phyloP scores from a whole-genome alignment of 1,139 yeast genomes.

The Suhomyces atakaporum region DNA sequence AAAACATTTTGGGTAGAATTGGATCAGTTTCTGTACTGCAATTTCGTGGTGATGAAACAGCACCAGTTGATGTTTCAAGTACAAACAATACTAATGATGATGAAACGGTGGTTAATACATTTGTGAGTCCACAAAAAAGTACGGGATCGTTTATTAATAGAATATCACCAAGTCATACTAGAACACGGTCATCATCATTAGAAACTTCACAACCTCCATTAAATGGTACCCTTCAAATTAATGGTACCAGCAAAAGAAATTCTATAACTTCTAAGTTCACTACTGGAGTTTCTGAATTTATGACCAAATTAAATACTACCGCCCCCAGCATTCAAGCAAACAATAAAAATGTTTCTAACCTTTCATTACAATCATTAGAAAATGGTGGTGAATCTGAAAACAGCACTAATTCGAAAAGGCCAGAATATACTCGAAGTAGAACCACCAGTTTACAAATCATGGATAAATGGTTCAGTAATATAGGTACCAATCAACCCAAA shows the following conservation, averaged over 20 bases:
- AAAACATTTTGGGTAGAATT: slow-evolving; percentile 37
- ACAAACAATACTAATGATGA: slow-evolving; percentile 9
- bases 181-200: slow-evolving; percentile 43
- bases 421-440: slow-evolving; percentile 34
- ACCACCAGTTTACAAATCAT: slow-evolving; percentile 45
- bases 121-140: slow-evolving; percentile 22
- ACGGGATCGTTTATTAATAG: slow-evolving; percentile 31
- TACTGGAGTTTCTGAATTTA: slow-evolving; percentile 43
- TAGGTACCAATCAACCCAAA: slow-evolving; percentile 16
- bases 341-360: slow-evolving; percentile 28
- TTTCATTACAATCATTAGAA: slow-evolving; percentile 37
- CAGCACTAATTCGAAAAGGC: slow-evolving; percentile 17
- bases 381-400: slow-evolving; percentile 22
- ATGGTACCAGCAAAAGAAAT: slow-evolving; percentile 24
- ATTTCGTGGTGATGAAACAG: slow-evolving; percentile 12
- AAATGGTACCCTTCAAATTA: not conserved
- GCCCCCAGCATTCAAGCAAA: no score
- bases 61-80: slow-evolving; percentile 1
- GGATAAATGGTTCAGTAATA: slow-evolving; percentile 48
- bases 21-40: slow-evolving; percentile 32
- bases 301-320: slow-evolving; percentile 41
- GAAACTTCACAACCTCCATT: slow-evolving; percentile 19
- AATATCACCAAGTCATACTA: slow-evolving; percentile 36
- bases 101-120: slow-evolving; percentile 7
- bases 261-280: slow-evolving; percentile 45